Percentiles rank a stretch among this genome's conserved stretches.
Evolutionary conservation across 2,329 filamentous ascomycete genomes (phyloP).

Genomic region (Taxawa tesnikishii): DNA sequence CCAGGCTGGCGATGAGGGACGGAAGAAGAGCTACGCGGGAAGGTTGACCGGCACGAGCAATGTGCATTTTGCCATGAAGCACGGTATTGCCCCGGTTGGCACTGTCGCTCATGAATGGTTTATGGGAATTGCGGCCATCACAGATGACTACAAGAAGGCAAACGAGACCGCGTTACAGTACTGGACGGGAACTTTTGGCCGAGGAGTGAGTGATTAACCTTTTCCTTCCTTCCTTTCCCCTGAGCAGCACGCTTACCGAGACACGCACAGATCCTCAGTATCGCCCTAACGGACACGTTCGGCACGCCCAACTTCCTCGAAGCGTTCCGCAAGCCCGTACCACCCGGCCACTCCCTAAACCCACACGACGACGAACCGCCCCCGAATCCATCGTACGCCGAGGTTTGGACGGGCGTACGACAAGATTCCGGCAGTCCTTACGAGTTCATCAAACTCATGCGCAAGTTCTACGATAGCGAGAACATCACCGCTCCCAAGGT

Average conservation of each 20-base stretch:
- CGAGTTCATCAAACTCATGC: slow-evolving; percentile 66
- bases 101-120: slow-evolving; percentile 98
- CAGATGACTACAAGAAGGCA: slow-evolving; percentile 69
- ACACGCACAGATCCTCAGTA: slow-evolving; percentile 50
- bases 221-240: background rate
- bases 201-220: slow-evolving; percentile 40
- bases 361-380: slow-evolving; percentile 7
- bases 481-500: slow-evolving; percentile 71
- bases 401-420: slow-evolving; percentile 71
- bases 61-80: slow-evolving; percentile 92
- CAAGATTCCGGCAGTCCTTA: slow-evolving; percentile 84
- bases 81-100: slow-evolving; percentile 71
- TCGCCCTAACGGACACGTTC: slow-evolving; percentile 93
- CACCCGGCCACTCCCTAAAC: slow-evolving; percentile 15
- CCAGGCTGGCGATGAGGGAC: slow-evolving; percentile 56
- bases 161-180: slow-evolving; percentile 75
- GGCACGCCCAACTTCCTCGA: slow-evolving; percentile 81
- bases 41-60: slow-evolving; percentile 85
- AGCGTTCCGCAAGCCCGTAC: slow-evolving; percentile 62
- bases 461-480: slow-evolving; percentile 64
- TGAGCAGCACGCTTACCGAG: slow-evolving; percentile 3
- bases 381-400: slow-evolving; percentile 52
- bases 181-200: slow-evolving; percentile 86
- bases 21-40: slow-evolving; percentile 48
- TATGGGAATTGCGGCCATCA: slow-evolving; percentile 93